These are phyloP conservation scores for Aspergillus terreus DNA, from an alignment of 2,329 filamentous ascomycete species.

Conservation along the genomic window DNA sequence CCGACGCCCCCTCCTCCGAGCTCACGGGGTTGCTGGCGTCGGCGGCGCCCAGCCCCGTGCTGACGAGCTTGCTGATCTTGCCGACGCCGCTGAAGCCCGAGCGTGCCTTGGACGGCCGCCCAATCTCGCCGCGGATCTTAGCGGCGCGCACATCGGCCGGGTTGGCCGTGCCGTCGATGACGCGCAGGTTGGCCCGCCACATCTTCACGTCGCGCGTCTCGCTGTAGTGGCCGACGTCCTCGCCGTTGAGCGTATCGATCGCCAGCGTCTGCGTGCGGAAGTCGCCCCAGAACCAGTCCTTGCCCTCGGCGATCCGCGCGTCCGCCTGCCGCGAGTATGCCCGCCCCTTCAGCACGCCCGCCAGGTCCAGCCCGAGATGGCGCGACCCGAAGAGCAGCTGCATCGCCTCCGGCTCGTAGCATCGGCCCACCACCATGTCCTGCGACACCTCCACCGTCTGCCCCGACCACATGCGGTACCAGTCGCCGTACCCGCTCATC, in stretches of 20 bases:
- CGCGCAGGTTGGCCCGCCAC: slow-evolving; percentile 45
- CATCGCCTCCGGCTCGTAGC: slow-evolving; percentile 51
- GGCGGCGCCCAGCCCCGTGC: slow-evolving; percentile 29
- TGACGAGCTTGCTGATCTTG: slow-evolving; percentile 39
- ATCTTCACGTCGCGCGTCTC: slow-evolving; percentile 43
- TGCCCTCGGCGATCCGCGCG: slow-evolving; percentile 43
- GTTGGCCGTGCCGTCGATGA: slow-evolving; percentile 37
- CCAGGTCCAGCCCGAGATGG: slow-evolving; percentile 43
- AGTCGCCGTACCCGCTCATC: slow-evolving; percentile 47
- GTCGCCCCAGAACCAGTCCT: slow-evolving; percentile 57
- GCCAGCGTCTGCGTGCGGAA: slow-evolving; percentile 54
- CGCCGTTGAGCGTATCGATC: slow-evolving; percentile 52
- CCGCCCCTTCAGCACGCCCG: slow-evolving; percentile 45
- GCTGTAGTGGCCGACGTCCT: slow-evolving; percentile 48
- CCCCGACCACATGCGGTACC: slow-evolving; percentile 49
- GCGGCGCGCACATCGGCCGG: slow-evolving; percentile 23
- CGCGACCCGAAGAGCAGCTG: slow-evolving; percentile 41
- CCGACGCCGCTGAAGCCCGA: slow-evolving; percentile 29
- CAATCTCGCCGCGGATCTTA: slow-evolving; percentile 25
- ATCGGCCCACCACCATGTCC: slow-evolving; percentile 51
- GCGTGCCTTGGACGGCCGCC: slow-evolving; percentile 21
- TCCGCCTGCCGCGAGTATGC: slow-evolving; percentile 46
- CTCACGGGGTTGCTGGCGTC: slow-evolving; percentile 24
- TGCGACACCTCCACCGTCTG: slow-evolving; percentile 47
- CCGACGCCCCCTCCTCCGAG: slow-evolving; percentile 15